These are phyloP conservation scores for Ceratocystis huliohia DNA, from an alignment of 2,329 filamentous ascomycete species.

Conservation along the genomic window DNA sequence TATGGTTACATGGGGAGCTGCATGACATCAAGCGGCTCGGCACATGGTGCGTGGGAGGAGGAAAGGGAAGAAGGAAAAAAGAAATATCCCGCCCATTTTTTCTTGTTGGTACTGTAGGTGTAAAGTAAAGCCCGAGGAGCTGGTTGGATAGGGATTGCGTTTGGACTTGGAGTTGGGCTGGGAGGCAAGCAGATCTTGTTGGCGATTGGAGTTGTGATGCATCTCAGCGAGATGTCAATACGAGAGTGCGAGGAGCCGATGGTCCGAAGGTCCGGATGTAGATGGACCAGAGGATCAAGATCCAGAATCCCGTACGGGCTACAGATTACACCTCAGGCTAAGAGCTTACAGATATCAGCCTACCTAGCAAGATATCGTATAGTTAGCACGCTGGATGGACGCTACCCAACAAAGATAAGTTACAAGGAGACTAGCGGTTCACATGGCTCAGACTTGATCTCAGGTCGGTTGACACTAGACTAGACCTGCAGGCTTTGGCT, in stretches of 20 bases:
- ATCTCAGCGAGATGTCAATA: not conserved
- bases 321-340: too few relatives aligned
- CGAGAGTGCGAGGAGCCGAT: slow-evolving; percentile 5
- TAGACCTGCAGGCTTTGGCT: too few relatives aligned
- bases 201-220: not conserved
- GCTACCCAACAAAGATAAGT: too few relatives aligned
- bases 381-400: too few relatives aligned
- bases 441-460: too few relatives aligned
- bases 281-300: not conserved
- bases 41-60: not conserved
- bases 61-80: not conserved
- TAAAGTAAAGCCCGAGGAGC: not conserved
- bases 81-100: not conserved
- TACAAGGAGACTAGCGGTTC: too few relatives aligned
- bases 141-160: not conserved
- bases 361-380: too few relatives aligned
- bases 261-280: not conserved
- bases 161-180: too few relatives aligned
- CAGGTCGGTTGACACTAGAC: too few relatives aligned
- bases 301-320: too few relatives aligned
- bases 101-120: not conserved
- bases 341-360: too few relatives aligned
- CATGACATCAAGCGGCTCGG: not conserved
- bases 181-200: not conserved
- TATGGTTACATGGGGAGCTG: not conserved